Conservation (phyloP, 805 yeast genomes). For the Metschnikowia colocasiae region DNA sequence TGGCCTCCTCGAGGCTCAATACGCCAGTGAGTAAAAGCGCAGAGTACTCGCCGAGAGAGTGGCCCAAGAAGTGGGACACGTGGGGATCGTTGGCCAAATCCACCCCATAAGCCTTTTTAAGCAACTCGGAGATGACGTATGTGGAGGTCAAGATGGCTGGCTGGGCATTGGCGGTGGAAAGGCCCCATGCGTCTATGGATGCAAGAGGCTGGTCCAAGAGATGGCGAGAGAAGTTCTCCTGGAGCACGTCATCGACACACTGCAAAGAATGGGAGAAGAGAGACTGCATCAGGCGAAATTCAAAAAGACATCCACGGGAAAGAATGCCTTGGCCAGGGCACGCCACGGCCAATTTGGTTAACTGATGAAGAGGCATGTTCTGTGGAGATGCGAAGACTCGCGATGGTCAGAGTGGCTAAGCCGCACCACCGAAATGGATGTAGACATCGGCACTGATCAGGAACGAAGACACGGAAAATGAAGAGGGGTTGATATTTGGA, state of each 20-base stretch:
- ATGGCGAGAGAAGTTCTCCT: slow-evolving; percentile 8
- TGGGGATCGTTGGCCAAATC: slow-evolving; percentile 17
- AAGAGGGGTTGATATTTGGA: no score
- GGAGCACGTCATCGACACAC: slow-evolving; percentile 14
- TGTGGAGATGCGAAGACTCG: background rate
- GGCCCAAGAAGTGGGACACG: slow-evolving; percentile 14
- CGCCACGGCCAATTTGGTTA: slow-evolving; percentile 13
- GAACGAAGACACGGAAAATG: no score
- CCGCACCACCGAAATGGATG: background rate
- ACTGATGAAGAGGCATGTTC: background rate
- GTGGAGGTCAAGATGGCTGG: slow-evolving; percentile 49
- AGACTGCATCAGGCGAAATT: slow-evolving; percentile 7
- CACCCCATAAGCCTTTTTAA: slow-evolving; percentile 10
- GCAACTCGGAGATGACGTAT: slow-evolving; percentile 8
- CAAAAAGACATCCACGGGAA: slow-evolving; percentile 16
- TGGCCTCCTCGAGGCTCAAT: slow-evolving; percentile 13
- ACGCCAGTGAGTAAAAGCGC: slow-evolving; percentile 17
- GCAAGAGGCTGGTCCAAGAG: slow-evolving; percentile 12
- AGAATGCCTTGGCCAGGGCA: slow-evolving; percentile 21
- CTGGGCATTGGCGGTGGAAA: slow-evolving; percentile 42
- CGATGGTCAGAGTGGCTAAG: background rate
- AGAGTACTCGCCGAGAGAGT: slow-evolving; percentile 20
- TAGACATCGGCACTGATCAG: no score
- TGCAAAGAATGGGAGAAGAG: slow-evolving; percentile 13
- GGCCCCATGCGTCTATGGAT: slow-evolving; percentile 15